Conservation (phyloP, 495 filamentous ascomycete species). For the Terfezia claveryi region DNA sequence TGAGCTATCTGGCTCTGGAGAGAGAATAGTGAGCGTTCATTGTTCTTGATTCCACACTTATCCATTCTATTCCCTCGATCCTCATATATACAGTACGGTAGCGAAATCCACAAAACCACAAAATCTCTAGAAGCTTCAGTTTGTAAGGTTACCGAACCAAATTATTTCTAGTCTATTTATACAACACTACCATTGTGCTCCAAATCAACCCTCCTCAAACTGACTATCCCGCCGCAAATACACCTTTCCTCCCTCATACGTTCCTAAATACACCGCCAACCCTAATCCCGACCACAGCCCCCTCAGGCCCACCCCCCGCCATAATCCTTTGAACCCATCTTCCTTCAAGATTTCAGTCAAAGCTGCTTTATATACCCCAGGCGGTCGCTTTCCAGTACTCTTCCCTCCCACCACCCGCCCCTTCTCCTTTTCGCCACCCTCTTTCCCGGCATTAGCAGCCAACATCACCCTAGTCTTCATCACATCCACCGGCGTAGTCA, state of each 20-base stretch:
- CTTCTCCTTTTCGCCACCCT: background rate
- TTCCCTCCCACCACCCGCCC: background rate
- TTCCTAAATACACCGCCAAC: conserved; percentile 9
- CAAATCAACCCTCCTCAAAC: no score
- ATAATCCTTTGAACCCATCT: conserved; percentile 5
- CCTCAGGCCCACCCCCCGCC: conserved; percentile 8
- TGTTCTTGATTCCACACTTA: no score
- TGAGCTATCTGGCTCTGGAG: no score
- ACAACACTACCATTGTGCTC: no score
- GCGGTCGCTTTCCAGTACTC: background rate
- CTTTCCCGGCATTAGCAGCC: background rate
- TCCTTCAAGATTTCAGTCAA: background rate
- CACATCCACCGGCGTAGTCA: conserved; percentile 12
- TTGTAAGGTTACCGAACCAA: no score
- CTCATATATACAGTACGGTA: no score
- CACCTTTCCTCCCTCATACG: conserved; percentile 6
- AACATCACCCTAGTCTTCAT: conserved; percentile 17
- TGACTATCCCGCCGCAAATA: background rate
- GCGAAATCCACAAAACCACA: no score
- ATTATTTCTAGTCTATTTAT: no score
- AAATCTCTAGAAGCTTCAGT: no score
- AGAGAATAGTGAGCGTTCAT: no score
- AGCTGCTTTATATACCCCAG: background rate
- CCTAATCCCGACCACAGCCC: conserved; percentile 4
- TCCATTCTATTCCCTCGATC: no score